These are phyloP conservation scores for Moniliophthora roreri DNA, from an alignment of 1,284 basidiomycete genomes.

Conservation along the genomic window DNA sequence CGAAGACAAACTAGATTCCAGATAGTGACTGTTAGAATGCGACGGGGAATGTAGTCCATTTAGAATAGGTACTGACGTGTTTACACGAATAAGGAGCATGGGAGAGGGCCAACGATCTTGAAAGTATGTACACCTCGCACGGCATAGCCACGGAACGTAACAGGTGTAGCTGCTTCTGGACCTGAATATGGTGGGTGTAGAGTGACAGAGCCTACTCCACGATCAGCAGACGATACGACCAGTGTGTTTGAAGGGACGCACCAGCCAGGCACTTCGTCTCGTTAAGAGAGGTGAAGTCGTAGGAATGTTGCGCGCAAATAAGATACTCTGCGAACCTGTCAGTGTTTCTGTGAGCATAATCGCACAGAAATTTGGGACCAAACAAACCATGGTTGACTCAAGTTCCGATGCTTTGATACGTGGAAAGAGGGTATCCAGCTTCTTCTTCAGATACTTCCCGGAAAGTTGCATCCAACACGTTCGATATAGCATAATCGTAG, in stretches of 20 bases:
- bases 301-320: slow-evolving; percentile 8
- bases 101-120: slow-evolving; percentile 4
- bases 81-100: slow-evolving; percentile 6
- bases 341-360: background rate
- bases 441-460: background rate
- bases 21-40: too few relatives aligned
- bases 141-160: slow-evolving; percentile 7
- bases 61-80: too few relatives aligned
- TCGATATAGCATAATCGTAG: slow-evolving; percentile 4
- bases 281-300: slow-evolving; percentile 2
- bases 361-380: background rate
- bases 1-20: too few relatives aligned
- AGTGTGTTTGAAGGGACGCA: background rate
- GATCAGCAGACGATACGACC: background rate
- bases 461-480: slow-evolving; percentile 7
- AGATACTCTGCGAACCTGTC: slow-evolving; percentile 8
- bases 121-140: slow-evolving; percentile 9
- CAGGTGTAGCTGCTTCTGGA: background rate
- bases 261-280: slow-evolving; percentile 5
- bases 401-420: slow-evolving; percentile 4
- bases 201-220: slow-evolving; percentile 6
- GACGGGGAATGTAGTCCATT: too few relatives aligned
- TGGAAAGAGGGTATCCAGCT: background rate
- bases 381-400: slow-evolving; percentile 5
- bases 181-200: slow-evolving; percentile 9